These are phyloP conservation scores for Populus euphratica DNA, from an alignment of 345 rosid species.

Conservation along the genomic window DNA sequence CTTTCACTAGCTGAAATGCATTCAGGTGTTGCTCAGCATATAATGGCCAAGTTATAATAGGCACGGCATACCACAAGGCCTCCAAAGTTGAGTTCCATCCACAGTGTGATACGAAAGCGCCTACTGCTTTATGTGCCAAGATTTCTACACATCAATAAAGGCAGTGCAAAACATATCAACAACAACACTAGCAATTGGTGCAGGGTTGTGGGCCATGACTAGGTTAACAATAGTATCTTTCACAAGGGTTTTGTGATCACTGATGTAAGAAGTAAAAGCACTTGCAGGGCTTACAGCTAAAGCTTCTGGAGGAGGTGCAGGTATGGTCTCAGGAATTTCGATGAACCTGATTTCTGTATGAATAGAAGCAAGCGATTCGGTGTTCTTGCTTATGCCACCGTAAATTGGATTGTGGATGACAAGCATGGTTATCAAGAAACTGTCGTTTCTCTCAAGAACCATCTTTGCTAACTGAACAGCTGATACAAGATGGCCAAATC, in stretches of 20 bases:
- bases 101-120: constrained; percentile 66
- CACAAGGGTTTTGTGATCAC: background rate
- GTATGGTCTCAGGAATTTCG: background rate
- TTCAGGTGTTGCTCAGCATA: constrained; percentile 54
- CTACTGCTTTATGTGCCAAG: constrained; percentile 37
- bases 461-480: background rate
- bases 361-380: background rate
- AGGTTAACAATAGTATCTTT: background rate
- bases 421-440: constrained; percentile 5
- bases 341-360: background rate
- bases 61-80: constrained; percentile 49
- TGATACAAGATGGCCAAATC: constrained; percentile 13
- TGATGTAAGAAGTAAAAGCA: background rate
- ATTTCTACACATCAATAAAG: constrained; percentile 43
- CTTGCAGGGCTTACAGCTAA: background rate
- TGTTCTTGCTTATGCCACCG: background rate
- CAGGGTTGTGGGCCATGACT: background rate
- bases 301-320: background rate
- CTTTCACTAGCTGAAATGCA: constrained; percentile 43
- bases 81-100: constrained; percentile 59
- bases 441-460: background rate
- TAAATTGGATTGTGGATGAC: background rate
- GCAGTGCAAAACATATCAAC: constrained; percentile 51
- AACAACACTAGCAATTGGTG: constrained; percentile 43
- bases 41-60: constrained; percentile 50